These are phyloP conservation scores for Neurospora sp. DNA, from an alignment of 495 filamentous ascomycete species.

Conservation along the genomic window DNA sequence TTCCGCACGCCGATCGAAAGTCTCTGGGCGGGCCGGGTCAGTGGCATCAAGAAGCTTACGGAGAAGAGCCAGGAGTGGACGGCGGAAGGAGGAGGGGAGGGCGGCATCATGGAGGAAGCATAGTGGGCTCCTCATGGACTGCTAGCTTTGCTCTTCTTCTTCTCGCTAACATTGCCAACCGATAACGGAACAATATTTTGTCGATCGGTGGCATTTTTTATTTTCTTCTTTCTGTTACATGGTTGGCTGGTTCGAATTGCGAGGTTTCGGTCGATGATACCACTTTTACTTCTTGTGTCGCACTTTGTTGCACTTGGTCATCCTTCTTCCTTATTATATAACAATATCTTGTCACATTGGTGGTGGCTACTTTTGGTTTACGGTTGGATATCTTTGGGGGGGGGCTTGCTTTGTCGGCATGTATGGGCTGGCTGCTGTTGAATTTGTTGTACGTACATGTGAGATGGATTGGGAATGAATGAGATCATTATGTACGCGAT, in stretches of 20 bases:
- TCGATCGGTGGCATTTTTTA: background rate
- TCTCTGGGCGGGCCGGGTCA: conserved; percentile 72
- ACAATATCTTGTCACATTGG: background rate
- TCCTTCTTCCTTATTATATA: background rate
- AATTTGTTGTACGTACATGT: background rate
- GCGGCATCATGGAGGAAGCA: conserved; percentile 66
- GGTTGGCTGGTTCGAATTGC: background rate
- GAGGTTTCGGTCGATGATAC: background rate
- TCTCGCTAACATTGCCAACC: background rate
- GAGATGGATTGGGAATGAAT: background rate
- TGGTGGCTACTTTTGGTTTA: background rate
- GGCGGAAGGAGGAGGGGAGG: conserved; percentile 69
- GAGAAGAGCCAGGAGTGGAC: conserved; percentile 78
- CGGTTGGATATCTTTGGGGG: background rate
- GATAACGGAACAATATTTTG: background rate
- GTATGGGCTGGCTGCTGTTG: background rate
- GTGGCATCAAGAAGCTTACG: conserved; percentile 65
- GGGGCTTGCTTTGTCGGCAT: background rate
- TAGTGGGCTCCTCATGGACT: conserved; percentile 13
- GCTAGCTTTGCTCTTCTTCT: background rate
- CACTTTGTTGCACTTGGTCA: background rate
- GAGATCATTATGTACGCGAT: background rate
- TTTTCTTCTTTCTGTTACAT: background rate
- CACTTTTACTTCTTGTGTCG: background rate
- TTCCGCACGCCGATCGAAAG: conserved; percentile 81